Evolutionary conservation across 2,329 filamentous ascomycete genomes (phyloP), one percentile per base, ranked within the genome.

Genomic region (Nemania diffusa): DNA sequence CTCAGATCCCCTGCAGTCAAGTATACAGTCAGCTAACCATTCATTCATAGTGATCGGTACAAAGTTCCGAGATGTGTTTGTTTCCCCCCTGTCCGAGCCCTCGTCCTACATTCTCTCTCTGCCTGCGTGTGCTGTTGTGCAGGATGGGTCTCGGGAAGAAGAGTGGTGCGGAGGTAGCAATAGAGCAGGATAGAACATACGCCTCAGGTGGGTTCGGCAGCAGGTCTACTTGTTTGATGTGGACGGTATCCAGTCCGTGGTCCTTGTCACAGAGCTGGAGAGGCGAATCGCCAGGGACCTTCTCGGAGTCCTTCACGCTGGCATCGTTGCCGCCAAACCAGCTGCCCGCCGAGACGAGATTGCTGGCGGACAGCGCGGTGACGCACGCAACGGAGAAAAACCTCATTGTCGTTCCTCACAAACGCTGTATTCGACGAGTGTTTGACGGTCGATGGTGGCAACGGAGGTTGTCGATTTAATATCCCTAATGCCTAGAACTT

Each of bases 261-360:
- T 92, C 86, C 65, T 83, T 82, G 72, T 80, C 75, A 79, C 96
- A 99, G 81, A 92, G 92, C 76, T 89, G 84, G 67, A 99, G 85
- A 32, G 96, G 95, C 77, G 95, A 97, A 57, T 95, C 84, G 78
- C 96, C 94, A 0, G 92, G 90, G 17, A 97, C 91, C 71, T 90
- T 86, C 79, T 87, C 83, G 52, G 87, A 81, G 27, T 83, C 83
- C 65, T 83, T 83, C 57, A 82, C 80, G 65, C 84, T 79, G 64
- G 84, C 80, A 70, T 84, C 82, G 76, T 87, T 83, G 52, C 78
- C 75, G 73, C 83, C 82, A 69, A 86, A 86, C 75, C 81, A 79
- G 76, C 78, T 79, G 70, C 81, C 84, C 29, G 82, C 82, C 63
- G 85, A 81, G 59, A 80, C 81, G 71, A 83, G 74, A 69, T 64